Base-by-base conservation (phyloP, 768 basidiomycete species). In the Phanerochaete sordida region DNA sequence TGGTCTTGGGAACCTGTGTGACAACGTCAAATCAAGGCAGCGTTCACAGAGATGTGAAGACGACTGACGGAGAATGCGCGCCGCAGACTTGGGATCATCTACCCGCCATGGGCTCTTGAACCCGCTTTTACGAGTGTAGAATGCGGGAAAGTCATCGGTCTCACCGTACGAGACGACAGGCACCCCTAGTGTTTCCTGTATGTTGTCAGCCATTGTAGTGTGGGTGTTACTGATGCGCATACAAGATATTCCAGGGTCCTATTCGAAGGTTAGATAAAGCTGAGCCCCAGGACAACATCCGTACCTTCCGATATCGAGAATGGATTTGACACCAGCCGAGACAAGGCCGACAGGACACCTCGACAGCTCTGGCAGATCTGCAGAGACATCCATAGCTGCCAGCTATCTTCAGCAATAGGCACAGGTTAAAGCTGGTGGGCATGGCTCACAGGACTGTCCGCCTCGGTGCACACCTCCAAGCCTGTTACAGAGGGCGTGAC, bases 291-390 rank as follows among this genome's bases (percentile, higher is more conserved):
- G 43, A n/a, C n/a, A 48, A 39, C 15, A 46, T 48, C 5, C 75
- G 57, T 57, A 85, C 90, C 84, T 82, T 59, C 90, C 90, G 60
- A 98, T 95, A 71, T 99, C 97, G 45, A 99, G 73, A 62, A 99
- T 98, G 0, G 91, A 93, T 72, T 98, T 99, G 21, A 92, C 87
- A 12, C 97, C 97, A 11, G 95, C 90, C 19, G 95, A 96, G 11
- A 98, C 86, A 35, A 99, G 81, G 2, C 90, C 94, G 47, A 98
- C 91, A 23, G 95, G 90, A 66, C 93, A 96, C 21, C 92, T 82
- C 23, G 90, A 80, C 33, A 99, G 82, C 70, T 98, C 94, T 9
- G 88, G 87, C 16, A 99, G 78, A 71, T 99, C 96, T 16, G 96
- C 94, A 16, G 96, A 98, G 28, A 99, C 78, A 68, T 99, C 96